Evolutionary conservation across 768 basidiomycete species (phyloP), one percentile per base, ranked within the genome.

Genomic region (Inosperma sp.): DNA sequence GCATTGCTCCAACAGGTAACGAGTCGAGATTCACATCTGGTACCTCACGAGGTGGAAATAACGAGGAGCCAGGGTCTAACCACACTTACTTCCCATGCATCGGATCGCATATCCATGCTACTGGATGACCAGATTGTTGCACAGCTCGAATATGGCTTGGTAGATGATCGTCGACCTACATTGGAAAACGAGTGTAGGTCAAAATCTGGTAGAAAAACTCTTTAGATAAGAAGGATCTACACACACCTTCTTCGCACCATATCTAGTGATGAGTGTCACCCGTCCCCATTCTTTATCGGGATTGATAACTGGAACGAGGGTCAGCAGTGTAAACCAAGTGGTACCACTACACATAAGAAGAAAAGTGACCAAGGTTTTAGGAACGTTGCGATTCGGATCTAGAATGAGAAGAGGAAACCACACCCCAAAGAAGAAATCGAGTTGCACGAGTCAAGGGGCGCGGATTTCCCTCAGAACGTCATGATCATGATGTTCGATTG

Each of bases 21-120:
- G n/a, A n/a, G n/a, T n/a, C n/a, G n/a, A n/a, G n/a, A n/a, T n/a
- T n/a, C n/a, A n/a, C n/a, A n/a, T n/a, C n/a, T n/a, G n/a, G n/a
- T n/a, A n/a, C n/a, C n/a, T n/a, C n/a, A 50, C 3, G 25, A 26
- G 22, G 47, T n/a, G 25, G 34, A 44, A 30, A 35, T 13, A 7
- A 29, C 25, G n/a, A n/a, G n/a, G n/a, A n/a, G n/a, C n/a, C n/a
- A n/a, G n/a, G n/a, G n/a, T n/a, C n/a, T n/a, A n/a, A 27, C 16
- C 34, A n/a, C 4, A 77, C 88, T 59, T 62, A 93, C 92, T 97
- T 96, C 72, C 94, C 95, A 59, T 98, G 95, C 95, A 98, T 98
- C 2, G 94, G 93, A 68, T 98, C 96, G 62, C 90, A 94, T 43
- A 94, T 79, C 93, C 94, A 98, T 7, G 85, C 81, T 2, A 96